Evolutionary conservation across 2,329 filamentous ascomycete genomes (phyloP), one percentile per base, ranked within the genome.

Genomic region (Acrocalymma vagum): DNA sequence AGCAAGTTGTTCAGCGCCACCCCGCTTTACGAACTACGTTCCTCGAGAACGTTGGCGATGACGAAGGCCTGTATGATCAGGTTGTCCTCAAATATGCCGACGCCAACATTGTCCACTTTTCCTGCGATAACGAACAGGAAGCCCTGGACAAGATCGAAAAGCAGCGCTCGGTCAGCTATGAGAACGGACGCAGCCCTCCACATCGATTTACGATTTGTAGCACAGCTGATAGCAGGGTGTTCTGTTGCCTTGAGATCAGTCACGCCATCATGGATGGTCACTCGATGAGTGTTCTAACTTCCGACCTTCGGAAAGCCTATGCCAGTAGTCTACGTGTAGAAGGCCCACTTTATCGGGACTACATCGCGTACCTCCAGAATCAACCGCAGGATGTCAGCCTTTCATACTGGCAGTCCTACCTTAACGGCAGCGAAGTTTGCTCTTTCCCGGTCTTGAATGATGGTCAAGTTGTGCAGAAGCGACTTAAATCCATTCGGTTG

Each of bases 261-360:
- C 65, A 69, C 32, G 58, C 59, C 9, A 60, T 69, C 18, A 66
- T 69, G 58, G 65, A 69, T 21, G 65, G 65, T 1, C 59, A 63
- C 26, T 66, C 65, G 0, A 65, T 64, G 57, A 62, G 59, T 22
- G 15, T 67, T 4, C 29, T 69, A 8, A 55, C 54, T 21, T 44
- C 45, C 10, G 63, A 69, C 29, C 55, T 69, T 6, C 47, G 42
- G 6, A 30, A 53, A 24, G 64, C 61, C 8, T 68, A 65, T 35
- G 50, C 53, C 21, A 58, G 55, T 7, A 36, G 35, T 21, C 39
- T 64, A 9, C 33, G 44, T 5, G 38, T 45, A 9, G 53, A 62
- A 5, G 62, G 58, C 3, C 62, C 63, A 7, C 52, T 58, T 4
- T 67, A 65, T 35, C 63, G 63, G 34, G 57, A 62, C 22, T 69